Conservation (phyloP, 495 filamentous ascomycete species). For the Penicillium flavigenum region DNA sequence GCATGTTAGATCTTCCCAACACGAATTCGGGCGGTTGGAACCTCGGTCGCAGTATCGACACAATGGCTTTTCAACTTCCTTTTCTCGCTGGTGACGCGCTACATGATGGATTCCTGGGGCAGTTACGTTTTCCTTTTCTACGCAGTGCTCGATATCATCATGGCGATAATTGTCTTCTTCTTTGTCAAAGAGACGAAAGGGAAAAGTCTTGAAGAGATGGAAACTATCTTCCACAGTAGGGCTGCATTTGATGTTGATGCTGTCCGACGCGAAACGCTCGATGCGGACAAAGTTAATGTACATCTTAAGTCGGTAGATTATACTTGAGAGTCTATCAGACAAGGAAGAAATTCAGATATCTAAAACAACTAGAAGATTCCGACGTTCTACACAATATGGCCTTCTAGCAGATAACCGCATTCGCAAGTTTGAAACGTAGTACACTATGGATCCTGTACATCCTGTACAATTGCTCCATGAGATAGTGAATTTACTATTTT, state of each 20-base stretch:
- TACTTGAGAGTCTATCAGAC: background rate
- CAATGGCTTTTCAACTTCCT: constrained; percentile 56
- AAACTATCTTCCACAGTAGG: constrained; percentile 31
- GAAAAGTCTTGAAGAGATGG: constrained; percentile 48
- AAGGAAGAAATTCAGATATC: background rate
- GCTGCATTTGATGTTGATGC: constrained; percentile 30
- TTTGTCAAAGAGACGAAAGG: constrained; percentile 64
- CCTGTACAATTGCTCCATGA: too few relatives aligned
- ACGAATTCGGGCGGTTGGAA: constrained; percentile 47
- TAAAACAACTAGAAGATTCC: background rate
- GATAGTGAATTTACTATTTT: too few relatives aligned
- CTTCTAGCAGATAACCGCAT: constrained; percentile 2
- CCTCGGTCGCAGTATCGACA: constrained; percentile 40
- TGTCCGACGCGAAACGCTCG: constrained; percentile 17
- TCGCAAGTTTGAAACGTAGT: constrained; percentile 1
- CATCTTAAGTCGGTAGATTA: constrained; percentile 6
- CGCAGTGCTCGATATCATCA: constrained; percentile 34
- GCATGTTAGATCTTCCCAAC: constrained; percentile 45
- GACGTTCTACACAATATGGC: background rate
- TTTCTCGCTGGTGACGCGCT: constrained; percentile 49
- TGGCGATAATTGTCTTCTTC: constrained; percentile 56
- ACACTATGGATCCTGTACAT: background rate
- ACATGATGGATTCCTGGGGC: constrained; percentile 44
- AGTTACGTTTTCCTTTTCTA: constrained; percentile 54
- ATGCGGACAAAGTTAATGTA: constrained; percentile 19